Conservation (phyloP, 768 basidiomycete species). For the Tephrocybe sp. region DNA sequence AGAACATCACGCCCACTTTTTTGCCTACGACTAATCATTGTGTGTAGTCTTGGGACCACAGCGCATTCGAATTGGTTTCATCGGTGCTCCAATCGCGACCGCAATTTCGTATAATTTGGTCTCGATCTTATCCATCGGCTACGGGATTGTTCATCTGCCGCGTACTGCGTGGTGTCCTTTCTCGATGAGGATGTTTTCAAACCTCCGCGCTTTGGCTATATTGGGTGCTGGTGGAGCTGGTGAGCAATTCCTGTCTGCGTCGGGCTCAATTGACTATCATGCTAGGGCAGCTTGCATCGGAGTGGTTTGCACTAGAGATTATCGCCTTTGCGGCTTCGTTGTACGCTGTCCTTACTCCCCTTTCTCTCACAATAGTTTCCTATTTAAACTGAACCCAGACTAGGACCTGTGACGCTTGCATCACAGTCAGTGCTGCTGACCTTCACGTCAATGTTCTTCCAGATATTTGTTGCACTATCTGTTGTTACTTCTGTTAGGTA, state of each 20-base stretch:
- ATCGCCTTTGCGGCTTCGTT: conserved; percentile 54
- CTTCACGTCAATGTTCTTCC: conserved; percentile 70
- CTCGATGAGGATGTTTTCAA: conserved; percentile 59
- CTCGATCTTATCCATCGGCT: conserved; percentile 55
- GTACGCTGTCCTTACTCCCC: no score
- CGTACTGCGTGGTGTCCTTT: conserved; percentile 82
- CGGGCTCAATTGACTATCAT: neutral
- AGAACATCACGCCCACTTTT: neutral
- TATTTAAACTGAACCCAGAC: conserved; percentile 31
- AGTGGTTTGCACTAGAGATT: conserved; percentile 98
- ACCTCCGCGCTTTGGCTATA: conserved; percentile 61
- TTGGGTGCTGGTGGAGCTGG: conserved; percentile 83
- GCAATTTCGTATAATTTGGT: conserved; percentile 87
- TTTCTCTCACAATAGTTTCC: no score
- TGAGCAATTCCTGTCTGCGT: conserved; percentile 30
- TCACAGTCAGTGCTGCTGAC: conserved; percentile 83
- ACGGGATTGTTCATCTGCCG: conserved; percentile 62
- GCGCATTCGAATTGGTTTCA: conserved; percentile 77
- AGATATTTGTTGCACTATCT: conserved; percentile 78
- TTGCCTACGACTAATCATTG: neutral
- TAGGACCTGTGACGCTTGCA: conserved; percentile 80
- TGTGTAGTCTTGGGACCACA: conserved; percentile 75
- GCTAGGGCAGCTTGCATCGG: conserved; percentile 73
- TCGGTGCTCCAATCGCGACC: conserved; percentile 89
- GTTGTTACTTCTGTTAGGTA: conserved; percentile 84